Base-by-base conservation (phyloP, 1,284 basidiomycete species). In the Laetiporus sulphureus region DNA sequence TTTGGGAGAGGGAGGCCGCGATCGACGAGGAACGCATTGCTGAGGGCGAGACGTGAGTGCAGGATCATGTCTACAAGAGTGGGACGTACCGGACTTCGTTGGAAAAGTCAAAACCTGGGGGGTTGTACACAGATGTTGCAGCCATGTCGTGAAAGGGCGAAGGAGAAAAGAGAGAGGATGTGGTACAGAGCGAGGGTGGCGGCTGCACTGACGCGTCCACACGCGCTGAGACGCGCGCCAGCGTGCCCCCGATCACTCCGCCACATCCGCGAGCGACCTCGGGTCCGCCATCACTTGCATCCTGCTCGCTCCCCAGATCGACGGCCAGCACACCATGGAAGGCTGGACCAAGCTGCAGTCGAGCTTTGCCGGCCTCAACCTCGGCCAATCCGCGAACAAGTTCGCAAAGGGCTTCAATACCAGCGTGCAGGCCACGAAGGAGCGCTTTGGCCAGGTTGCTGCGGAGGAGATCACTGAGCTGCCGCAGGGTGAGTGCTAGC, bases 401-500 rank as follows among this genome's bases (percentile, higher is more conserved):
- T 53, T 94, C 49, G 73, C 80, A 51, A 92, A 91, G 70, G 83
- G 84, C 51, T 82, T 96, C 66, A 83, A 76, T 58, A 90, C 87
- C 40, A 83, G 85, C 51, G 79, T 92, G 10, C 92, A 95, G 65
- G 87, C 87, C 2, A 91, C 91, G n/a, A 81, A 75, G 54, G 95
- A 99, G 67, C 77, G 87, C 38, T 74, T 98, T 3, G 95, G 95
- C 20, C 83, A 91, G 55, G 79, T 96, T 44, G 78, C 88, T 12
- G 75, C 86, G 16, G 91, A 92, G 47, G 94, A 95, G 55, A 95
- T 99, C 59, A 99, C 95, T 15, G 95, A 98, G 67, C 75, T 93
- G 27, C 85, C 87, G n/a, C 83, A 88, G 65, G 85, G 86, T 84
- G 38, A 16, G 16, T 20, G 12, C 29, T n/a, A 7, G 8, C 25